Conservation (phyloP, 176 grass and related monocot genomes). For the Bonia amplexicaulis region DNA sequence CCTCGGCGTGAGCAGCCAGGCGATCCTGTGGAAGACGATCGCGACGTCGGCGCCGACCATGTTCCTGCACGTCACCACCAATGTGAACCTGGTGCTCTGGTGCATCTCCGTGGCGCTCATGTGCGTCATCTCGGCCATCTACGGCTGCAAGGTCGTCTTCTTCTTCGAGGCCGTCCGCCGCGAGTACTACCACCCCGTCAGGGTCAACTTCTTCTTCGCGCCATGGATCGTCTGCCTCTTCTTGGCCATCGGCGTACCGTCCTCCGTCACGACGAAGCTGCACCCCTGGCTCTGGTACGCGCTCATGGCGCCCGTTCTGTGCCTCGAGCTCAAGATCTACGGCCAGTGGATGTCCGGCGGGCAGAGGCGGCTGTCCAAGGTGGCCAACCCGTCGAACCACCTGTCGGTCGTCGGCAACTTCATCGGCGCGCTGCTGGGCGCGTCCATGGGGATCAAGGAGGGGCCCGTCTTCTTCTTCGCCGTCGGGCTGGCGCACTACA, state of each 20-base stretch:
- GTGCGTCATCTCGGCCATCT: constrained; percentile 35
- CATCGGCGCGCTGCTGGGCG: constrained; percentile 77
- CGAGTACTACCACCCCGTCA: constrained; percentile 86
- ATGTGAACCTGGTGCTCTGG: constrained; percentile 75
- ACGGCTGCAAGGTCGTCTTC: constrained; percentile 64
- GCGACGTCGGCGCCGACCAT: constrained; percentile 50
- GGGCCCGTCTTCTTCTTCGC: constrained; percentile 84
- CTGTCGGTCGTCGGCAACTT: constrained; percentile 84
- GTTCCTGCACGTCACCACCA: constrained; percentile 62
- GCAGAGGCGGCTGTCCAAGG: constrained; percentile 71
- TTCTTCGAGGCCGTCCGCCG: constrained; percentile 83
- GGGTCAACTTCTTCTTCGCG: constrained; percentile 96
- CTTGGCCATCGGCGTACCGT: constrained; percentile 57
- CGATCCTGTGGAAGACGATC: constrained; percentile 81
- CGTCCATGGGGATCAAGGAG: constrained; percentile 70
- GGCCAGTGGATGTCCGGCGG: constrained; percentile 97
- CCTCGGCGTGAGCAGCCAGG: constrained; percentile 88
- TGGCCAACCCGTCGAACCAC: constrained; percentile 88
- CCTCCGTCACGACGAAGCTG: constrained; percentile 20
- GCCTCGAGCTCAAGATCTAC: constrained; percentile 90
- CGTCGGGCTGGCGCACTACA: constrained; percentile 81
- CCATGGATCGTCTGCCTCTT: constrained; percentile 86
- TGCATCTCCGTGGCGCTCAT: constrained; percentile 51
- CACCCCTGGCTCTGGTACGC: constrained; percentile 66
- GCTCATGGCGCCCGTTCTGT: constrained; percentile 69